Base-by-base conservation (phyloP, 495 filamentous ascomycete species). In the Sporormia fimetaria region DNA sequence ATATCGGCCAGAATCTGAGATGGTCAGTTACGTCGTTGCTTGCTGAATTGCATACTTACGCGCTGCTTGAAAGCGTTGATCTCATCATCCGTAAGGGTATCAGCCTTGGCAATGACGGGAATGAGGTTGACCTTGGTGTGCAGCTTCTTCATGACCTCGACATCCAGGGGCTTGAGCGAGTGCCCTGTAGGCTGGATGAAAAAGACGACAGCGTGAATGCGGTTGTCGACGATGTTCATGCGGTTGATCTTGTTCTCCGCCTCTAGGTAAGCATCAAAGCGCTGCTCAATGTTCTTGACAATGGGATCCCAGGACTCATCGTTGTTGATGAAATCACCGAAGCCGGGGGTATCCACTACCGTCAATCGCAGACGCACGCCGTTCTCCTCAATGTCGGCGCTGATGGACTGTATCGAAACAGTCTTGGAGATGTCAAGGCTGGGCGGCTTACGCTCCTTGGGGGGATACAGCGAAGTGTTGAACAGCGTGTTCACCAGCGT, bases 71-170 rank as follows among this genome's bases (percentile, higher is more conserved):
- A 98, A 17, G 71, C 69, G 21, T 72, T 68, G 60, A 98, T 85
- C 65, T 96, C 90, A 57, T 98, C 90, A 47, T 98, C 90, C 39
- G 92, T 98, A 58, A 96, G 67, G 40, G 90, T 98, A 67, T 98
- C 90, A 21, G 92, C 76, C 71, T 98, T 98, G 63, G 90, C 90
- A 61, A 98, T 94, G 56, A 98, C 90, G 15, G 90, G 90, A 42
- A 98, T 98, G 64, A 98, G 69, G 74, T 98, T 98, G 75, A 98
- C 90, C 75, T 96, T 98, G 76, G 90, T 96, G 69, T 98, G 90
- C 33, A 98, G 72, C 56, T 92, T 79, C 64, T 85, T 83, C 90
- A 98, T 98, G 49, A 98, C 90, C 69, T 98, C 90, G 49, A 96
- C 94, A 58, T 98, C 90, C 52, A 98, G 67, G 37, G 92, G 92